A percentile compares a stretch with the other conserved stretches of the same genome.
Conservation (phyloP, 352 stramenopile species). For the Phytophthora syringae region DNA sequence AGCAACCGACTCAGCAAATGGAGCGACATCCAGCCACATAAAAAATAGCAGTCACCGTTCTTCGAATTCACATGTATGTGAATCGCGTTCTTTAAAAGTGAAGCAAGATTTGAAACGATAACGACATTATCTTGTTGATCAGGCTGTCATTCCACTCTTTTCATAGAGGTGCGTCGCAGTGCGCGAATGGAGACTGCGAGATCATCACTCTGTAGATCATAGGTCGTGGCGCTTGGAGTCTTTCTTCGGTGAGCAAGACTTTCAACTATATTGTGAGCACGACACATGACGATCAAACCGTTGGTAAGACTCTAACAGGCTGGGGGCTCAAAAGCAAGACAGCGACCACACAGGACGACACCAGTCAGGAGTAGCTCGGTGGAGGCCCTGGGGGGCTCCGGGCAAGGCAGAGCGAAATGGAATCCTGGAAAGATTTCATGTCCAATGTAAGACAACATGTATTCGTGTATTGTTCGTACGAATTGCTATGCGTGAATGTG, state of each 20-base stretch:
- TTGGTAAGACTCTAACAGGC: conserved; percentile 5
- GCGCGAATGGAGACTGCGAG: conserved; percentile 5
- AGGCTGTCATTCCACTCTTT: conserved; percentile 9
- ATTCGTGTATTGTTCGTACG: too few species aligned
- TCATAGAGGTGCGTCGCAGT: conserved; percentile 4
- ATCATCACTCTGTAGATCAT: conserved; percentile 18
- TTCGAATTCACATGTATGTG: conserved; percentile 11
- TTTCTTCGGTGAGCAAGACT: conserved; percentile 12
- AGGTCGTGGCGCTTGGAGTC: conserved; percentile 1
- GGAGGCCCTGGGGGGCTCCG: too few species aligned
- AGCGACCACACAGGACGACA: too few species aligned
- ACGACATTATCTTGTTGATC: background rate
- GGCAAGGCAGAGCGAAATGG: too few species aligned
- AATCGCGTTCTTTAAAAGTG: conserved; percentile 13
- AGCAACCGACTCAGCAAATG: too few species aligned
- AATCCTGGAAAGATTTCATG: too few species aligned
- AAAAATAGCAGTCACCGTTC: background rate
- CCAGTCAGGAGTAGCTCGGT: too few species aligned
- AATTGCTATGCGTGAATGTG: too few species aligned
- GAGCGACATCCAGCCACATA: background rate
- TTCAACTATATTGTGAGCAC: conserved; percentile 26
- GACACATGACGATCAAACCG: conserved; percentile 14
- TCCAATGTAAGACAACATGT: too few species aligned
- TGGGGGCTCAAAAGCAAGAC: conserved; percentile 1
- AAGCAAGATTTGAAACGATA: background rate